These are phyloP conservation scores for Cajanus cajan DNA, from an alignment of 306 rosid genomes.

Conservation along the genomic window DNA sequence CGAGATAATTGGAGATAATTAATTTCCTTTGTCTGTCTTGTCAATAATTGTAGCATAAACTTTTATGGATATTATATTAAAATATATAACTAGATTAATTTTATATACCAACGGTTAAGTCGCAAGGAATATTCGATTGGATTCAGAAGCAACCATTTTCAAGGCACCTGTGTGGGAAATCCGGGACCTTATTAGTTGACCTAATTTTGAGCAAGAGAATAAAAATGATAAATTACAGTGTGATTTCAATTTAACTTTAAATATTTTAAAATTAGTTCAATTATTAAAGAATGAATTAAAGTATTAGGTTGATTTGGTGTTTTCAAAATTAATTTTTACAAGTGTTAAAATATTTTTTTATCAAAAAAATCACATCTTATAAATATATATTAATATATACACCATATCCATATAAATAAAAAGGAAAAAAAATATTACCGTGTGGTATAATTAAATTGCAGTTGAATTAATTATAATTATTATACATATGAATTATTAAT, in stretches of 20 bases:
- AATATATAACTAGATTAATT: background rate
- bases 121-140: background rate
- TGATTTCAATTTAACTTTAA: background rate
- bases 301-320: too few species aligned
- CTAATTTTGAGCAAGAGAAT: background rate
- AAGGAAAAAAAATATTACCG: too few species aligned
- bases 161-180: background rate
- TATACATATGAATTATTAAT: too few species aligned
- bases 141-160: background rate
- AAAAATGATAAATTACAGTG: background rate
- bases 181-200: background rate
- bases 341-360: too few species aligned
- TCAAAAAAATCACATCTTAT: too few species aligned
- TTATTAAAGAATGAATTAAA: too few species aligned
- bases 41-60: background rate
- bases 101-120: background rate
- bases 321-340: too few species aligned
- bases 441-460: too few species aligned
- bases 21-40: background rate
- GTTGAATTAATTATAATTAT: too few species aligned
- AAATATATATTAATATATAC: too few species aligned
- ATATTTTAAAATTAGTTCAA: background rate
- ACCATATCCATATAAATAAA: too few species aligned
- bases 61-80: background rate
- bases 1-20: background rate